phyloP scores from a whole-genome alignment of 1,284 basidiomycete species.

The Cutaneotrichosporon dermatis region DNA sequence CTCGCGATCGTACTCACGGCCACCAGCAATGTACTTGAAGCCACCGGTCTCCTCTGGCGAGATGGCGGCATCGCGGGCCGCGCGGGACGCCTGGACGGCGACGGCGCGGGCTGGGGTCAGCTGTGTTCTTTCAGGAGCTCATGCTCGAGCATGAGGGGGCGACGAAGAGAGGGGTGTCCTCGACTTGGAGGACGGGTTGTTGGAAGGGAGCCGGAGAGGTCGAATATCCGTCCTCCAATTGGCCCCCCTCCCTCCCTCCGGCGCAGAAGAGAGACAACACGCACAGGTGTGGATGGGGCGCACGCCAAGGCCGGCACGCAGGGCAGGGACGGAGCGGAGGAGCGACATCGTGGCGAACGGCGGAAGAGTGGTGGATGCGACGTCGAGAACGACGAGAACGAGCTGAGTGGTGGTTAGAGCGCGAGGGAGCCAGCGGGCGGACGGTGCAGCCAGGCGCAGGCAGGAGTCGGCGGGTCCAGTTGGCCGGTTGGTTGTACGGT shows the following conservation, averaged over 20 bases:
- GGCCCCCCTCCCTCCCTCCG: background rate
- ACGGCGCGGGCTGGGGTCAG: slow-evolving; percentile 32
- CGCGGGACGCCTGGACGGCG: slow-evolving; percentile 33
- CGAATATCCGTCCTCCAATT: background rate
- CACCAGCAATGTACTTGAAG: slow-evolving; percentile 47
- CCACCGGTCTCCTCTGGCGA: slow-evolving; percentile 45
- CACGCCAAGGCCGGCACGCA: slow-evolving; percentile 33
- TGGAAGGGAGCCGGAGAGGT: no score
- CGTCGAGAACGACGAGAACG: slow-evolving; percentile 1
- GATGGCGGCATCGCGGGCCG: slow-evolving; percentile 20
- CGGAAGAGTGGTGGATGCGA: slow-evolving; percentile 10
- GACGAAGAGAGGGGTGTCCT: no score
- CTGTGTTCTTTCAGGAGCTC: background rate
- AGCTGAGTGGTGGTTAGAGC: no score
- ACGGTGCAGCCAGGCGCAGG: no score
- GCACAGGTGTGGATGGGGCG: slow-evolving; percentile 38
- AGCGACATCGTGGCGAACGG: slow-evolving; percentile 32
- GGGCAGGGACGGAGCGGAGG: slow-evolving; percentile 27
- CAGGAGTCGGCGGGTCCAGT: no score
- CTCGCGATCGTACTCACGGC: slow-evolving; percentile 10
- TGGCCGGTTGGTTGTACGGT: no score
- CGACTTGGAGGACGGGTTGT: no score
- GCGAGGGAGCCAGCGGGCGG: no score
- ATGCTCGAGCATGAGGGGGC: no score
- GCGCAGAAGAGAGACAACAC: slow-evolving; percentile 3